Evolutionary conservation across 2,329 filamentous ascomycete genomes (phyloP), one percentile per base, ranked within the genome.

Genomic region (Aureobasidium sp.): DNA sequence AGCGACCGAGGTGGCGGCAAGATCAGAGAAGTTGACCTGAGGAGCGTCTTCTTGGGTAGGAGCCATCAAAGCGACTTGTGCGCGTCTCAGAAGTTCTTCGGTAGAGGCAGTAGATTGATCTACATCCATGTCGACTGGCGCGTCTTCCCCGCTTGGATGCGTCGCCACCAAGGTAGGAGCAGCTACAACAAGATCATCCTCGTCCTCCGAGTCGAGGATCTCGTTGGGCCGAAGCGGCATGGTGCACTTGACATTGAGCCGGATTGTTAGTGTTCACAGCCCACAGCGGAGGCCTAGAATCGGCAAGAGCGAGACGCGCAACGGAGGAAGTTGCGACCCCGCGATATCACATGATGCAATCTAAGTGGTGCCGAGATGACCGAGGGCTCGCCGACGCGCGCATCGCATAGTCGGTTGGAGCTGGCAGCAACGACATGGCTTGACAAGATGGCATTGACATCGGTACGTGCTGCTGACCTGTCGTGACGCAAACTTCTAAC

Each of bases 371-470:
- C 50, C 50, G 42, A 54, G 27, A 55, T 43, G 51, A 40, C 51
- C 38, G 51, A 55, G 51, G 8, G 13, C 17, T 40, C 31, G 33
- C 23, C 23, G 23, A 54, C 8, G 21, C 27, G 27, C 29, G 47
- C 50, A 54, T 42, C 25, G 37, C 37, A 17, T 33, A 3, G 9
- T 27, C 37, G 4, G 13, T 6, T 19, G 27, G n/a, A 37, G 47
- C 19, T 50, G 47, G n/a, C 10, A 10, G 2, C n/a, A 27, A 37
- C 19, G 37, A 33, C 40, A 61, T 57, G 60, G 60, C 50, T 45
- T 57, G 51, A 58, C 38, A 64, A 64, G 15, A 75, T 75, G 74
- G 74, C 74, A 61, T 68, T 75, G 68, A 73, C 74, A 69, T 73
- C 74, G 70, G 74, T 75, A 63, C 43, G 62, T 42, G 31, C 31